Evolutionary conservation across 2,329 filamentous ascomycete genomes (phyloP).

Genomic region (Epichloe sylvatica): DNA sequence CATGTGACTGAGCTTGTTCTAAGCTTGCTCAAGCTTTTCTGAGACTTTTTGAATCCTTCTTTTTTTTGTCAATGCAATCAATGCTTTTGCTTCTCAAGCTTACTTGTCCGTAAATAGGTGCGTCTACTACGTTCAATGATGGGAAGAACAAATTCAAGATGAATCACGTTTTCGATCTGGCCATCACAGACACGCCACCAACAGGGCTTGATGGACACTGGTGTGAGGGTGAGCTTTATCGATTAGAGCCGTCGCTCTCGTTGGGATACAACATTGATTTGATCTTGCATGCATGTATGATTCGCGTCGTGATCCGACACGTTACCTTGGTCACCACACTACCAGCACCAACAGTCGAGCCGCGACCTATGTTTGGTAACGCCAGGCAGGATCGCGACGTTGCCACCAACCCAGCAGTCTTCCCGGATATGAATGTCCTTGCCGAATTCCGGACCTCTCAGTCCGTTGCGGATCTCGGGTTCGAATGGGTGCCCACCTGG

Average conservation of each 20-base stretch:
- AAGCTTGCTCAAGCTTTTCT: too few species aligned
- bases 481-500: slow-evolving; percentile 51
- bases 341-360: too few species aligned
- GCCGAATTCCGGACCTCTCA: slow-evolving; percentile 59
- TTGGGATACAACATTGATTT: slow-evolving; percentile 1
- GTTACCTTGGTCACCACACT: too few species aligned
- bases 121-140: too few species aligned
- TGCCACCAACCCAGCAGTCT: slow-evolving; percentile 70
- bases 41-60: not conserved
- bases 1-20: slow-evolving; percentile 3
- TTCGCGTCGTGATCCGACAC: slow-evolving; percentile 5
- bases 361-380: slow-evolving; percentile 65
- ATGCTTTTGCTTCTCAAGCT: too few species aligned
- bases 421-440: slow-evolving; percentile 62
- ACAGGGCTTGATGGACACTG: too few species aligned
- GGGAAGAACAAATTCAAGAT: too few species aligned
- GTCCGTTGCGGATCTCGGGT: slow-evolving; percentile 58
- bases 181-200: too few species aligned
- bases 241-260: not conserved
- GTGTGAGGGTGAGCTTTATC: not conserved
- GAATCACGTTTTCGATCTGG: too few species aligned
- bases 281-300: slow-evolving; percentile 1
- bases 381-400: slow-evolving; percentile 57
- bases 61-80: not conserved
- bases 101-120: too few species aligned